phyloP scores from a whole-genome alignment of 139 green algal genomes.

The Chlamydomonas sp. region DNA sequence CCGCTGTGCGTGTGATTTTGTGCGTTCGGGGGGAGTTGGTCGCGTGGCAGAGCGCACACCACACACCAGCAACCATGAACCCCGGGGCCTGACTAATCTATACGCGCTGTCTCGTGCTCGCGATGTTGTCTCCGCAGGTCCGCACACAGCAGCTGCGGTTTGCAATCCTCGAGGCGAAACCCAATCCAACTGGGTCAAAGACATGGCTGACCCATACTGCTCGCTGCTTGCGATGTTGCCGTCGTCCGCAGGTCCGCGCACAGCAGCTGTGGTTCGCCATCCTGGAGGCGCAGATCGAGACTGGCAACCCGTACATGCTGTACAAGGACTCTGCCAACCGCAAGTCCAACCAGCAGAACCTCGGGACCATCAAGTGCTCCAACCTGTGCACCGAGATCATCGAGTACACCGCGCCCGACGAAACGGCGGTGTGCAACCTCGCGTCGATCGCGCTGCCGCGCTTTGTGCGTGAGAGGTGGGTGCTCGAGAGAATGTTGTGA shows the following conservation, averaged over 20 bases:
- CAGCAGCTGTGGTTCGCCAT: slow-evolving; percentile 99
- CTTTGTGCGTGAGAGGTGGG: slow-evolving; percentile 52
- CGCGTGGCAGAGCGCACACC: too few relatives aligned
- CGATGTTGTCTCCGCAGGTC: too few relatives aligned
- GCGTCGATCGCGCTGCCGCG: slow-evolving; percentile 92
- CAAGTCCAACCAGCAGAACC: slow-evolving; percentile 95
- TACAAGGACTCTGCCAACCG: slow-evolving; percentile 97
- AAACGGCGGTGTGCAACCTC: slow-evolving; percentile 99
- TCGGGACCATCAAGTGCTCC: slow-evolving; percentile 96
- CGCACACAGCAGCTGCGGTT: slow-evolving; percentile 98
- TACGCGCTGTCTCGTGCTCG: too few relatives aligned
- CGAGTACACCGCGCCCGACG: slow-evolving; percentile 89
- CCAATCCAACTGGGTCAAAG: too few relatives aligned
- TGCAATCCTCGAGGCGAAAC: slow-evolving; percentile 94
- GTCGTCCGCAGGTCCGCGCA: too few relatives aligned
- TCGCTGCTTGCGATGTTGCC: too few relatives aligned
- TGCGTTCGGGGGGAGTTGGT: too few relatives aligned
- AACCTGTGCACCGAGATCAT: slow-evolving; percentile 99
- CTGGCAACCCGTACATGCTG: slow-evolving; percentile 99
- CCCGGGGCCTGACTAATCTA: too few relatives aligned
- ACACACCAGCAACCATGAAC: too few relatives aligned
- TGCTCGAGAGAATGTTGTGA: too few relatives aligned
- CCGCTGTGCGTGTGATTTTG: too few relatives aligned
- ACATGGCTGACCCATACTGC: too few relatives aligned
- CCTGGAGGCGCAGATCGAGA: slow-evolving; percentile 97